Evolutionary conservation across 1,284 basidiomycete genomes (phyloP).

Genomic region (Ganoderma lingzhi): DNA sequence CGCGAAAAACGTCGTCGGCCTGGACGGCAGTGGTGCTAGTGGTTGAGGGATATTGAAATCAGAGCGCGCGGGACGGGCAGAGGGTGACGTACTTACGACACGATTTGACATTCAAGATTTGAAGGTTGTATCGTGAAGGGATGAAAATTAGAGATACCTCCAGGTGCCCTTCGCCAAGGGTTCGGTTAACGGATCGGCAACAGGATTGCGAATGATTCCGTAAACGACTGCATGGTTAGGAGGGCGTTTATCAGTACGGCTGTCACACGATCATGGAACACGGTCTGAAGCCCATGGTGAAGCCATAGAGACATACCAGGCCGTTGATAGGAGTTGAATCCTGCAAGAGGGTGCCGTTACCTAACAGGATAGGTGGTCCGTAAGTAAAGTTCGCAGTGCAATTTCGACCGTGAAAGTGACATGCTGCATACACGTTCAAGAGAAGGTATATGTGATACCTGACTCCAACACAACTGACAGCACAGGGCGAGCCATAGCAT

Average conservation of each 20-base stretch:
- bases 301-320: not conserved
- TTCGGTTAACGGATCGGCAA: conserved; percentile 1
- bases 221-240: conserved; percentile 8
- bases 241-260: not conserved
- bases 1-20: not conserved
- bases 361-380: not conserved
- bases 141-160: not conserved
- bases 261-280: not conserved
- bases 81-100: not conserved
- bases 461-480: not conserved
- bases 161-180: not conserved
- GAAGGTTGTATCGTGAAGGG: not conserved
- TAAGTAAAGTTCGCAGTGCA: not conserved
- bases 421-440: not conserved
- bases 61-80: not conserved
- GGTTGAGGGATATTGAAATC: not conserved
- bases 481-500: not conserved
- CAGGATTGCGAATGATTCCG: conserved; percentile 3
- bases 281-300: not conserved
- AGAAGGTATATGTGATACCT: not conserved
- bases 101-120: not conserved
- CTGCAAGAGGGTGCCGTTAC: not conserved
- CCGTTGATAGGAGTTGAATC: not conserved
- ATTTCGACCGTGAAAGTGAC: not conserved
- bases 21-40: not conserved